Base-by-base conservation (phyloP, 2,329 filamentous ascomycete species). In the Periconia sp. region DNA sequence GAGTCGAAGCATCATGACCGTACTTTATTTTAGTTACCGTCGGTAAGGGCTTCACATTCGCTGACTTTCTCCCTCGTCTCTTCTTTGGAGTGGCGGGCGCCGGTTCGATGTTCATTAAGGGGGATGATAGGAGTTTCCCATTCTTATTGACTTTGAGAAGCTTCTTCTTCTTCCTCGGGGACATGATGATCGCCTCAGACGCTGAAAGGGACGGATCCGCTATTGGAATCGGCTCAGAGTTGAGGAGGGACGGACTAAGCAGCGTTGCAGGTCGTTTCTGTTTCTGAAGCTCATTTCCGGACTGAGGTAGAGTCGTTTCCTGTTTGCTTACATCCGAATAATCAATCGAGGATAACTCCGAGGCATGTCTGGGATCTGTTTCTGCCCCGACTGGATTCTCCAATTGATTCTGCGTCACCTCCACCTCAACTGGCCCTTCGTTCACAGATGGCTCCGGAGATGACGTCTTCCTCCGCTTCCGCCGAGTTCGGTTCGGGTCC, bases 1-100 rank as follows among this genome's bases (percentile, higher is more conserved):
- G 76, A 26, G 70, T 72, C 19, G 61, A 63, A 5, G 72, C 62
- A 42, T 81, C 78, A 4, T 57, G 61, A 2, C 80, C 81, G 59
- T 92, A 92, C 47, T 71, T 76, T 22, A 90, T 75, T 10, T 72
- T 70, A 2, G 84, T 77, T 4, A 88, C 57, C 15, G 49, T 66
- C 49, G 55, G 65, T 60, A 56, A 68, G 3, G 61, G 26, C 21
- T 61, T 57, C 7, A 49, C 41, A 36, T 61, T 63, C 5, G 54
- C 32, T 5, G 53, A 46, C 32, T 52, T 55, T 23, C 59, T 51
- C 13, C 45, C 56, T 32, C 54, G 43, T 46, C 48, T 56, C 42
- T 50, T 57, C 53, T 83, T 87, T 81, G 86, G 56, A 7, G 51
- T 49, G 4, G 23, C 37, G 11, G 53, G 21, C 9, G 61, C 57